phyloP scores from a whole-genome alignment of 306 rosid species.

The Dalbergia cultrata region DNA sequence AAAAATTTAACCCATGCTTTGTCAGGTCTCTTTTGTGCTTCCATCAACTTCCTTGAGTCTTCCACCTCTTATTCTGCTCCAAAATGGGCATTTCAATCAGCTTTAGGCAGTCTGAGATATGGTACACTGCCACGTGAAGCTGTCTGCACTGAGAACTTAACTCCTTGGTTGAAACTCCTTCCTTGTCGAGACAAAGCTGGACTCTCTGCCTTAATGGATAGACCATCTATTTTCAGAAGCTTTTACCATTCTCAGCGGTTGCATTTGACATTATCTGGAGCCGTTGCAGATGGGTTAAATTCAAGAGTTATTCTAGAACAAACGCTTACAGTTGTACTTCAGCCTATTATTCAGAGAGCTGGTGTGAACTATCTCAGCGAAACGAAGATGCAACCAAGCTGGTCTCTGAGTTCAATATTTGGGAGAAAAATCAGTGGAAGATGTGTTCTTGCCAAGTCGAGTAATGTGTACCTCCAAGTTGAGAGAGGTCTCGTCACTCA shows the following conservation, averaged over 20 bases:
- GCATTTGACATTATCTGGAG: constrained; percentile 58
- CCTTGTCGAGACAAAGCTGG: constrained; percentile 98
- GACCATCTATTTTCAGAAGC: constrained; percentile 92
- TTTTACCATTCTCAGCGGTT: constrained; percentile 93
- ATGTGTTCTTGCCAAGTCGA: constrained; percentile 82
- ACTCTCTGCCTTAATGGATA: constrained; percentile 81
- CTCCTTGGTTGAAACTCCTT: constrained; percentile 97
- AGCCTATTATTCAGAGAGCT: constrained; percentile 61
- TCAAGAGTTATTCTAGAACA: constrained; percentile 78
- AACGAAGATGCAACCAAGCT: constrained; percentile 75
- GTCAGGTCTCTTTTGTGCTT: constrained; percentile 95
- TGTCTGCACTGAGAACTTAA: constrained; percentile 95
- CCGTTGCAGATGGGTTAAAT: constrained; percentile 52
- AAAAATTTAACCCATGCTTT: constrained; percentile 92
- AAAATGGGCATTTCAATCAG: constrained; percentile 69
- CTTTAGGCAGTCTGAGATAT: constrained; percentile 77
- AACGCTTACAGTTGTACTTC: constrained; percentile 88
- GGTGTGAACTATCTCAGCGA: constrained; percentile 45
- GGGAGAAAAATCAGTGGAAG: constrained; percentile 78
- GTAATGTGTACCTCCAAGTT: constrained; percentile 80
- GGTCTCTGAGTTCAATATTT: constrained; percentile 89
- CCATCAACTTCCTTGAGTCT: constrained; percentile 95
- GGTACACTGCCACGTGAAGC: constrained; percentile 97
- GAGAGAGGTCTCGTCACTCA: constrained; percentile 68
- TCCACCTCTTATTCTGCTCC: constrained; percentile 84